Percentiles rank a stretch among this genome's conserved stretches.
Conservation (phyloP, 2,329 filamentous ascomycete species). For the Thermothelomyces thermophilus region DNA sequence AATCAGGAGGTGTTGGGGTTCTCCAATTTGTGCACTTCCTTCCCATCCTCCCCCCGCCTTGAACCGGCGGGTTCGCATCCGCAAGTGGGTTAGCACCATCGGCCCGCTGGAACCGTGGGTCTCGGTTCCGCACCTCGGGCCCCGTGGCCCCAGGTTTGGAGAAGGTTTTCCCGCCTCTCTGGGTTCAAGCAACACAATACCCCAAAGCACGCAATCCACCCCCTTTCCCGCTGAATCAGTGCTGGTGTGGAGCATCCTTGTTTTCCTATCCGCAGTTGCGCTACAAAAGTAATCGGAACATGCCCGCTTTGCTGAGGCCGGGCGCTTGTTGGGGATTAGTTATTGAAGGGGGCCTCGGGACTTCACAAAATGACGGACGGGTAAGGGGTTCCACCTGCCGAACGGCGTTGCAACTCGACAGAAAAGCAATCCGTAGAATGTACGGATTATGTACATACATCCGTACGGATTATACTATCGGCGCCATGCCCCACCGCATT, state of each 20-base stretch:
- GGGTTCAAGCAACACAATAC: no score
- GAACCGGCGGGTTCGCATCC: neutral
- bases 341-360: neutral
- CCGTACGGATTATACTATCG: no score
- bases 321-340: no score
- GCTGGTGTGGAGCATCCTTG: neutral
- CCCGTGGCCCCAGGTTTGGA: neutral
- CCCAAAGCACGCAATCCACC: no score
- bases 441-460: no score
- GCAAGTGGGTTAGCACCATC: constrained; percentile 4
- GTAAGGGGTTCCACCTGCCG: neutral
- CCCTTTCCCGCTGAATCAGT: no score
- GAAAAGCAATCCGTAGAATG: no score
- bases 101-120: neutral
- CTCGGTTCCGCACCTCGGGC: neutral
- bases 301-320: no score
- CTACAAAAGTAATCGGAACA: no score
- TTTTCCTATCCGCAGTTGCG: no score
- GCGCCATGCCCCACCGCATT: no score
- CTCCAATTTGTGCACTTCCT: neutral
- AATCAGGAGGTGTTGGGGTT: constrained; percentile 12
- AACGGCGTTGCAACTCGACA: no score
- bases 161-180: neutral
- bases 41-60: neutral
- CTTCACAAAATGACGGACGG: neutral